phyloP scores from a whole-genome alignment of 768 basidiomycete species.

The Crucibulum laeve region DNA sequence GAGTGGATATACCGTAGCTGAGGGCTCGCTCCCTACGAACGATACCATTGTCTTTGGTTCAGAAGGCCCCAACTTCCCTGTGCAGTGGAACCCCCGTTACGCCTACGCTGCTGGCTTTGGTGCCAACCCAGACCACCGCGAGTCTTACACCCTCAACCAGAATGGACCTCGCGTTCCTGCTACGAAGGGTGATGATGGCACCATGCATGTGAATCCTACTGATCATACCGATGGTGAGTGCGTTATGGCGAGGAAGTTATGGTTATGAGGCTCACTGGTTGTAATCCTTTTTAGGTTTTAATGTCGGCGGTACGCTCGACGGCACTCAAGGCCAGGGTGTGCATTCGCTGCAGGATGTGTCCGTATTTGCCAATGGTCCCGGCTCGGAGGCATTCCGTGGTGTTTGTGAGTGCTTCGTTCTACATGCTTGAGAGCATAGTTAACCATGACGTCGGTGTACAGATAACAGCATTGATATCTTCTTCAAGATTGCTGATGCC shows the following conservation, averaged over 20 bases:
- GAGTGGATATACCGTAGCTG: slow-evolving; percentile 34
- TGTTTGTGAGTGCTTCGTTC: slow-evolving; percentile 27
- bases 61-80: slow-evolving; percentile 41
- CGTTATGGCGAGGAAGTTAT: no score
- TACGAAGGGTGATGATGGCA: slow-evolving; percentile 15
- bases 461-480: slow-evolving; percentile 42
- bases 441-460: slow-evolving; percentile 2
- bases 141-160: slow-evolving; percentile 27
- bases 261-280: no score
- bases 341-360: slow-evolving; percentile 38
- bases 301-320: slow-evolving; percentile 30
- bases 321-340: slow-evolving; percentile 32
- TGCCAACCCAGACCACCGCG: slow-evolving; percentile 38
- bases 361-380: slow-evolving; percentile 40
- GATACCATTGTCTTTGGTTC: slow-evolving; percentile 30
- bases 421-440: neutral
- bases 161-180: slow-evolving; percentile 36
- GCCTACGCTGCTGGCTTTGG: slow-evolving; percentile 36
- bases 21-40: slow-evolving; percentile 33
- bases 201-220: slow-evolving; percentile 25
- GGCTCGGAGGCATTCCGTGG: slow-evolving; percentile 37
- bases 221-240: slow-evolving; percentile 27
- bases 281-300: slow-evolving; percentile 27
- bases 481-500: slow-evolving; percentile 36
- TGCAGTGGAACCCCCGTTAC: slow-evolving; percentile 40